Evolutionary conservation across 129 eudicot species (phyloP).

Genomic region (Deinandra increscens): DNA sequence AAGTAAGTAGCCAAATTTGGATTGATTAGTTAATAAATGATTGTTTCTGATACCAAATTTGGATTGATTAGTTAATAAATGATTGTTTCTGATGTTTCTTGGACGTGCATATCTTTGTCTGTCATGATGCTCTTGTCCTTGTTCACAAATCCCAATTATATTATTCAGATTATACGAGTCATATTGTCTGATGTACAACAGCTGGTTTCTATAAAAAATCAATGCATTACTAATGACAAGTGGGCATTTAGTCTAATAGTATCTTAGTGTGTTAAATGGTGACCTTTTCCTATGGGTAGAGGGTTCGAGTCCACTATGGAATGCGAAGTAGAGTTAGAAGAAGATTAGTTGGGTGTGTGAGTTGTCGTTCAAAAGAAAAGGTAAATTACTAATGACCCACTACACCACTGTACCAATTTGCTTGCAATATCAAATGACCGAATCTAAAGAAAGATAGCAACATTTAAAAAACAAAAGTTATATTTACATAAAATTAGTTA

Average conservation of each 20-base stretch:
- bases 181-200: conserved; percentile 6
- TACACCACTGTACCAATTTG: not conserved
- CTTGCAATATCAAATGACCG: not conserved
- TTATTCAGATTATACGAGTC: conserved; percentile 20
- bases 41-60: not conserved
- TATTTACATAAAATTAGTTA: not conserved
- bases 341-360: too few relatives aligned
- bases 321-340: too few relatives aligned
- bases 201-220: not conserved
- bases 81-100: not conserved
- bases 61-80: too few relatives aligned
- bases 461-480: not conserved
- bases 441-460: not conserved
- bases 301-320: too few relatives aligned
- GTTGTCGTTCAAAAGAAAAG: too few relatives aligned
- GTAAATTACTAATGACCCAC: conserved; percentile 18
- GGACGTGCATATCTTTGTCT: conserved; percentile 18
- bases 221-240: not conserved
- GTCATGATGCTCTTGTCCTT: conserved; percentile 22
- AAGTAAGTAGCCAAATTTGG: too few relatives aligned
- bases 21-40: too few relatives aligned
- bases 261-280: too few relatives aligned
- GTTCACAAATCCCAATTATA: not conserved
- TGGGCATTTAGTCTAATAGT: too few relatives aligned
- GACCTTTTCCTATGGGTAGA: too few relatives aligned